Percentiles rank a stretch among this genome's conserved stretches.
phyloP scores from a whole-genome alignment of 306 rosid species.

The Prunus davidiana region DNA sequence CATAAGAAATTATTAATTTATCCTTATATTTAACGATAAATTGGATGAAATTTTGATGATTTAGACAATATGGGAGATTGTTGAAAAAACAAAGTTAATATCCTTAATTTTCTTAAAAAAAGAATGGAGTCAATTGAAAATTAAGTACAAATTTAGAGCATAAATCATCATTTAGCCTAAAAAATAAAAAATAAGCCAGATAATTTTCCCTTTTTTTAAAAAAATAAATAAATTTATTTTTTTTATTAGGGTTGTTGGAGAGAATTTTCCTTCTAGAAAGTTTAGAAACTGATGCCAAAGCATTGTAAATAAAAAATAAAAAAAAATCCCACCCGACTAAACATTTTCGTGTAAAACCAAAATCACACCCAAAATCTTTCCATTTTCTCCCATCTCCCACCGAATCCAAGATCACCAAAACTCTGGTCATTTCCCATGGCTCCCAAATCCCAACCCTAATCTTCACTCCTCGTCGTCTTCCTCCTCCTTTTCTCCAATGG shows the following conservation, averaged over 20 bases:
- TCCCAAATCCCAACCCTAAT: not conserved
- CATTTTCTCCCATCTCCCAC: not conserved
- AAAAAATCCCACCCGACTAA: not conserved
- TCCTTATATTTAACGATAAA: too few relatives aligned
- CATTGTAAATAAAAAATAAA: not conserved
- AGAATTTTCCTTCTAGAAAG: not conserved
- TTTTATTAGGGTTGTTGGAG: too few relatives aligned
- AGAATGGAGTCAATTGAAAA: too few relatives aligned
- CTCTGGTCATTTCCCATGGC: not conserved
- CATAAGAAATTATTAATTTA: too few relatives aligned
- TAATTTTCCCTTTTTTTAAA: too few relatives aligned
- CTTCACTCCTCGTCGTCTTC: not conserved
- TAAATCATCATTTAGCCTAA: too few relatives aligned
- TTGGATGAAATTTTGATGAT: fast-evolving
- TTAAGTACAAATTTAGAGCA: too few relatives aligned
- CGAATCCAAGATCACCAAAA: not conserved
- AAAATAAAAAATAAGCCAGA: too few relatives aligned
- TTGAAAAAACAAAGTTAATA: too few relatives aligned
- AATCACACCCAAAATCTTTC: not conserved
- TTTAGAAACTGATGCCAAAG: not conserved
- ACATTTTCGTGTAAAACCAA: not conserved
- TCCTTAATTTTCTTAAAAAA: too few relatives aligned
- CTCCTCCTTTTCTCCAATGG: slow-evolving; percentile 36
- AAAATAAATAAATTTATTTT: too few relatives aligned
- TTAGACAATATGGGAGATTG: fast-evolving